phyloP scores from a whole-genome alignment of 805 yeast species.

The Cyberlindnera sargentensis region DNA sequence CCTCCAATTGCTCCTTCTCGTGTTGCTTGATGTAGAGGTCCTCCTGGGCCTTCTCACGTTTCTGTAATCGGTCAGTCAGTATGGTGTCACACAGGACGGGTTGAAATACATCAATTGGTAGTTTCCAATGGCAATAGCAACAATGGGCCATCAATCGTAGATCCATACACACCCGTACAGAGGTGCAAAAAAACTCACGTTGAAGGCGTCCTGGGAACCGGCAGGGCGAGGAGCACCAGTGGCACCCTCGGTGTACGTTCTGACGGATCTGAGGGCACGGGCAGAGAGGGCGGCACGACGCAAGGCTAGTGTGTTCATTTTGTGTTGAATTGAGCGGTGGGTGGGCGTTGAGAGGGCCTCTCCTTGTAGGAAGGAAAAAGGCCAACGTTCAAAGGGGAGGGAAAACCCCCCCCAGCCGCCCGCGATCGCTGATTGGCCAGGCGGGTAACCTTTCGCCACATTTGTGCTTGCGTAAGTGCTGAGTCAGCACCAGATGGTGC shows the following conservation, averaged over 20 bases:
- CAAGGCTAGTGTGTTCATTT: slow-evolving; percentile 23
- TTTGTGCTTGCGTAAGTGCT: background rate
- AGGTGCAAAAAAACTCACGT: background rate
- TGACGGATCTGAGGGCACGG: slow-evolving; percentile 18
- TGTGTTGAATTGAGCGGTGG: background rate
- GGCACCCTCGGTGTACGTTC: slow-evolving; percentile 47
- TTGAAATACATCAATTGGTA: background rate
- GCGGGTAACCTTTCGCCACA: background rate
- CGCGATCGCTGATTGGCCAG: background rate
- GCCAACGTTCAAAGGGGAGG: background rate
- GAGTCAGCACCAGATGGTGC: too few relatives aligned
- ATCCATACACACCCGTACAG: too few relatives aligned
- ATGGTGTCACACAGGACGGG: background rate
- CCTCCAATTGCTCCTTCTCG: slow-evolving; percentile 80
- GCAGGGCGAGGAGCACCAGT: slow-evolving; percentile 53
- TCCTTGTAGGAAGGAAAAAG: background rate
- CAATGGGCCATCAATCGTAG: too few relatives aligned
- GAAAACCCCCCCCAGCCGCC: background rate
- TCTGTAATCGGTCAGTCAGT: slow-evolving; percentile 27
- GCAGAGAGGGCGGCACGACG: slow-evolving; percentile 33
- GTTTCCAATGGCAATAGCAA: too few relatives aligned
- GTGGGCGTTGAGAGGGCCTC: slow-evolving; percentile 1
- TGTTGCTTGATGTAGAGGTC: slow-evolving; percentile 79
- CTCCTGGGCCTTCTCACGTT: slow-evolving; percentile 92
- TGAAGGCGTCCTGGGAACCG: slow-evolving; percentile 46